These are phyloP conservation scores for Leccinum aurantiacum DNA, from an alignment of 768 basidiomycete species.

Conservation along the genomic window DNA sequence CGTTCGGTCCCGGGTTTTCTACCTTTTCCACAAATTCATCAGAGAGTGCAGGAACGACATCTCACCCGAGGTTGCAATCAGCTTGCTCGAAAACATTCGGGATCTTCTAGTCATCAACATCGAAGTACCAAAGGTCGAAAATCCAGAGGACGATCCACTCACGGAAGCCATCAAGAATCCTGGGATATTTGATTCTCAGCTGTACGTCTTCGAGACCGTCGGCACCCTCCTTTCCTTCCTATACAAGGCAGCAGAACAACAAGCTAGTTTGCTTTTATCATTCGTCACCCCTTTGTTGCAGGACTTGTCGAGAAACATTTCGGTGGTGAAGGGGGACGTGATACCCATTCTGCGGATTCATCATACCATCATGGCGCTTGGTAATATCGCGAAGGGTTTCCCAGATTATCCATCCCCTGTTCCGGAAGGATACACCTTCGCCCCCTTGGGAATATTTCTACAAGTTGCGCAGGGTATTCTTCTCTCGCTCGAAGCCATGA, in stretches of 20 bases:
- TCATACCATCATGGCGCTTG: slow-evolving; percentile 91
- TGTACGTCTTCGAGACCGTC: slow-evolving; percentile 92
- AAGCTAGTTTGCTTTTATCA: slow-evolving; percentile 67
- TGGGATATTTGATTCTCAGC: slow-evolving; percentile 78
- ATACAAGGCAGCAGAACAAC: slow-evolving; percentile 62
- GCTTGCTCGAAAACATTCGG: slow-evolving; percentile 68
- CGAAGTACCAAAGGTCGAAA: slow-evolving; percentile 75
- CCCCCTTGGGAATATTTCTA: slow-evolving; percentile 76
- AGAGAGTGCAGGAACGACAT: slow-evolving; percentile 80
- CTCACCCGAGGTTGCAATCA: slow-evolving; percentile 64
- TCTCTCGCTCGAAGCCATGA: slow-evolving; percentile 86
- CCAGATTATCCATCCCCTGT: slow-evolving; percentile 81
- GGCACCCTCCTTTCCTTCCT: slow-evolving; percentile 84
- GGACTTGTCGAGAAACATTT: slow-evolving; percentile 60
- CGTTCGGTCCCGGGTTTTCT: slow-evolving; percentile 79
- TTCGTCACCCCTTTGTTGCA: slow-evolving; percentile 81
- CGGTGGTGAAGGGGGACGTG: slow-evolving; percentile 58
- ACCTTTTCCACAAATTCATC: slow-evolving; percentile 92
- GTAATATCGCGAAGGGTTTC: slow-evolving; percentile 94
- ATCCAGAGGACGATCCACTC: slow-evolving; percentile 69
- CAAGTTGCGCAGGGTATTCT: slow-evolving; percentile 86
- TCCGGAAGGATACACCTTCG: slow-evolving; percentile 64
- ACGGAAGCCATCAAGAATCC: slow-evolving; percentile 77
- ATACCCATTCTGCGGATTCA: slow-evolving; percentile 85
- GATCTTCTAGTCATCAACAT: slow-evolving; percentile 78